Percentiles rank a stretch among this genome's conserved stretches.
Evolutionary conservation across 768 basidiomycete species (phyloP).

Genomic region (Pisolithus microcarpus): DNA sequence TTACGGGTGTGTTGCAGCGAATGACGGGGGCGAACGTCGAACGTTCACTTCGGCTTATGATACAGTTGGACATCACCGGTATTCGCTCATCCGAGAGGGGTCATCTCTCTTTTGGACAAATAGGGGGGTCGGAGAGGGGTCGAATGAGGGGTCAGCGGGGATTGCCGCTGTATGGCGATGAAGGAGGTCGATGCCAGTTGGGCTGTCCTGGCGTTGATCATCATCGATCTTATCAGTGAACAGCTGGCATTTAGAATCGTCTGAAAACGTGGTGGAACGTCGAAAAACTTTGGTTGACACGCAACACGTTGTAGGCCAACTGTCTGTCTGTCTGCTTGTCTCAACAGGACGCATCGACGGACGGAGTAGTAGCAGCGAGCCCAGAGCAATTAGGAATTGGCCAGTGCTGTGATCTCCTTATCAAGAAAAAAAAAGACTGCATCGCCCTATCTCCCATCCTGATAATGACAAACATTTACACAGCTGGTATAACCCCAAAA

Average conservation of each 20-base stretch:
- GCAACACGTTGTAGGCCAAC: too few relatives aligned
- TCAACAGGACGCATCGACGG: too few relatives aligned
- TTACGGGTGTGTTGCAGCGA: constrained; percentile 10
- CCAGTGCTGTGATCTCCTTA: background rate
- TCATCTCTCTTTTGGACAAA: background rate
- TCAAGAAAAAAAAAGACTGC: background rate
- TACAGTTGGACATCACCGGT: too few relatives aligned
- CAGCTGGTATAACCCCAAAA: background rate
- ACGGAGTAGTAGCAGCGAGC: too few relatives aligned
- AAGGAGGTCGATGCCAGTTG: background rate
- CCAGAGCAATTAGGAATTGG: too few relatives aligned
- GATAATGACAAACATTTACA: background rate
- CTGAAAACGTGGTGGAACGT: too few relatives aligned
- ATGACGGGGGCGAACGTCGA: constrained; percentile 23
- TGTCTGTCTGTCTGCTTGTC: too few relatives aligned
- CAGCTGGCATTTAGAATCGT: too few relatives aligned
- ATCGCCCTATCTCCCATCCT: constrained; percentile 1
- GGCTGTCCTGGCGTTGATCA: background rate
- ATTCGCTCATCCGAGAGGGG: background rate
- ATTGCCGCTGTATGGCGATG: background rate
- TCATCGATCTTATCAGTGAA: too few relatives aligned
- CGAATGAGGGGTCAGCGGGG: background rate
- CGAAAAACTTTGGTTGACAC: too few relatives aligned
- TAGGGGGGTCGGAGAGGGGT: background rate
- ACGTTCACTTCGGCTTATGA: constrained; percentile 2